Percentiles rank a stretch among this genome's conserved stretches.
phyloP scores from a whole-genome alignment of 257 asterid genomes.

The Solanum chiquidenum region DNA sequence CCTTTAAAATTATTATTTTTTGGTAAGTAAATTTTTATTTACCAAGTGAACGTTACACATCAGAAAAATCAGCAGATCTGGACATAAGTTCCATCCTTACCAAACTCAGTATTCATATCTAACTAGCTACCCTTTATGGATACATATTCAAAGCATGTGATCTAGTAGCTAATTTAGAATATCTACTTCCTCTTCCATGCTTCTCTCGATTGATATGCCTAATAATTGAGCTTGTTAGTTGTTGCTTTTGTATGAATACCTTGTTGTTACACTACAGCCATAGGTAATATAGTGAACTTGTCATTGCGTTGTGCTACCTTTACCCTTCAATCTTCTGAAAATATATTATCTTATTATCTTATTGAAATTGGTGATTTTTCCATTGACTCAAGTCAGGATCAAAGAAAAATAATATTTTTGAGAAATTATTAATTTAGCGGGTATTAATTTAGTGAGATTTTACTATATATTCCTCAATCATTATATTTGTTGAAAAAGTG shows the following conservation, averaged over 20 bases:
- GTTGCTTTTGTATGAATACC: neutral
- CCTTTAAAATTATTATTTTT: too few relatives aligned
- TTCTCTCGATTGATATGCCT: neutral
- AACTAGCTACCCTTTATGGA: neutral
- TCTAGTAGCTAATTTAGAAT: neutral
- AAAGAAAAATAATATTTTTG: too few relatives aligned
- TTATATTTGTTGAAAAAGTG: neutral
- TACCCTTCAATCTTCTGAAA: neutral
- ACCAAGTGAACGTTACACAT: neutral
- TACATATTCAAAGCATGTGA: neutral
- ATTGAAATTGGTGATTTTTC: too few relatives aligned
- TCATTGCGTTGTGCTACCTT: neutral
- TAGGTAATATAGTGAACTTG: neutral
- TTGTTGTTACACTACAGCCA: neutral
- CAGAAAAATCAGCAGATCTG: too few relatives aligned
- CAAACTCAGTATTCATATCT: too few relatives aligned
- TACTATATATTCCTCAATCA: too few relatives aligned
- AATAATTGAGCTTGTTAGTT: neutral
- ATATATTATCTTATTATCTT: too few relatives aligned
- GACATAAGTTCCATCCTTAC: neutral
- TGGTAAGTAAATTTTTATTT: too few relatives aligned
- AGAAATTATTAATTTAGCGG: too few relatives aligned
- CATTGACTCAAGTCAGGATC: too few relatives aligned
- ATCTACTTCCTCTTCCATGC: neutral
- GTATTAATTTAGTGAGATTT: too few relatives aligned